Base-by-base conservation (phyloP, 768 basidiomycete species). In the Podaxis sp. region DNA sequence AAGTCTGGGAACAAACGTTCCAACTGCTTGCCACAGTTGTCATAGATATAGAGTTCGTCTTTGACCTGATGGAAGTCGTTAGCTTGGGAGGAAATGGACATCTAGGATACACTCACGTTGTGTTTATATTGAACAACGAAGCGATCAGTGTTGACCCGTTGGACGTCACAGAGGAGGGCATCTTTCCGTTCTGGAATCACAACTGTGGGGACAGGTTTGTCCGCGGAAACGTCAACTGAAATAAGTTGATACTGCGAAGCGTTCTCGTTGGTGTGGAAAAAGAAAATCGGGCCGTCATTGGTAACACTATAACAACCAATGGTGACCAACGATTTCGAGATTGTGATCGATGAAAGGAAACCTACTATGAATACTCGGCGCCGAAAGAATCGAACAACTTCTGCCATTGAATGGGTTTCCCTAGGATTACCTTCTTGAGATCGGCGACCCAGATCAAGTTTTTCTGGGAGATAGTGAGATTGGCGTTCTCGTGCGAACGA, bases 21-120 rank as follows among this genome's bases (percentile, higher is more conserved):
- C 56, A 89, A 65, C 54, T 76, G 79, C 65, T 77, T 67, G 28
- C 92, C 92, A 4, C 73, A 71, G 52, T 81, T 76, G 39, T 83
- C 76, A 74, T 90, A 87, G 48, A 95, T 71, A 72, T 92, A 90
- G 36, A 94, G 79, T 73, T 92, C 89, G 68, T 93, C 90, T 63
- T 87, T 88, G 69, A 93, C 89, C 89, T 88, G n/a, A 42, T 42
- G 54, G 33, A 22, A 13, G 28, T 56, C 42, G 19, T 42, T 28
- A 61, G 63, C 59, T 24, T 69, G 51, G 13, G 33, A 33, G 19
- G 22, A 57, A 24, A 57, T 40, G 22, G 36, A 52, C 44, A 60
- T 44, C 11, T 22, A 44, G 56, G 40, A 56, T 17, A 9, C n/a
- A 46, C 87, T 64, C 68, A 89, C 92, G 68, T 94, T 89, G 57